These are phyloP conservation scores for Vanderwaltozyma tropicalis DNA, from an alignment of 805 yeast species.

Conservation along the genomic window DNA sequence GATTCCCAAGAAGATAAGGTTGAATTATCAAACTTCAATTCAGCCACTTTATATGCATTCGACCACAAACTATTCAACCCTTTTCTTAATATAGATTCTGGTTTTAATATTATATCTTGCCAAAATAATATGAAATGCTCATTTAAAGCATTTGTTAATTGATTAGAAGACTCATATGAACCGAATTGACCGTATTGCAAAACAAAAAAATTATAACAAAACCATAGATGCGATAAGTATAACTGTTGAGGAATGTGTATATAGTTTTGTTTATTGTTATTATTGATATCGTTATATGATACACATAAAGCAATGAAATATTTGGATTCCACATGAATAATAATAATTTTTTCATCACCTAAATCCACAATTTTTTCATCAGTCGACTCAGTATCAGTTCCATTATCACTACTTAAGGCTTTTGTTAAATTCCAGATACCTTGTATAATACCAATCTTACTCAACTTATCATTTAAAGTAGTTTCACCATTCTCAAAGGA, in stretches of 20 bases:
- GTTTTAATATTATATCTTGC: conserved; percentile 21
- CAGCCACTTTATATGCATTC: conserved; percentile 17
- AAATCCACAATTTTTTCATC: conserved; percentile 22
- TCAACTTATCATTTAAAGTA: conserved; percentile 27
- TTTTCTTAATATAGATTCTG: conserved; percentile 14
- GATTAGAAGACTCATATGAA: conserved; percentile 11
- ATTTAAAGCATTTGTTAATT: conserved; percentile 21
- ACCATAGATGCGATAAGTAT: conserved; percentile 18
- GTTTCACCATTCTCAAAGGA: conserved; percentile 14
- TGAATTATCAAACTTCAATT: conserved; percentile 7
- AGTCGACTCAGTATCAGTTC: conserved; percentile 1
- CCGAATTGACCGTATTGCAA: conserved; percentile 17
- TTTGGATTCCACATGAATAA: conserved; percentile 21
- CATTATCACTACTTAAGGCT: conserved; percentile 8
- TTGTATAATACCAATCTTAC: conserved; percentile 35
- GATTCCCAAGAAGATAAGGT: conserved; percentile 21
- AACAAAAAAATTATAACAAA: conserved; percentile 20
- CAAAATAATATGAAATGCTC: conserved; percentile 25
- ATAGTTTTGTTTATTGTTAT: conserved; percentile 4
- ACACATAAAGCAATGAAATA: conserved; percentile 22
- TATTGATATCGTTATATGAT: conserved; percentile 8
- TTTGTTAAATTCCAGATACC: conserved; percentile 28
- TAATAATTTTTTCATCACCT: conserved; percentile 22
- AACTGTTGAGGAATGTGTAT: conserved; percentile 21
- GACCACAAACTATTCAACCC: conserved; percentile 19